Base-by-base conservation (phyloP, 495 filamentous ascomycete genomes). In the Pyronema omphalodes region DNA sequence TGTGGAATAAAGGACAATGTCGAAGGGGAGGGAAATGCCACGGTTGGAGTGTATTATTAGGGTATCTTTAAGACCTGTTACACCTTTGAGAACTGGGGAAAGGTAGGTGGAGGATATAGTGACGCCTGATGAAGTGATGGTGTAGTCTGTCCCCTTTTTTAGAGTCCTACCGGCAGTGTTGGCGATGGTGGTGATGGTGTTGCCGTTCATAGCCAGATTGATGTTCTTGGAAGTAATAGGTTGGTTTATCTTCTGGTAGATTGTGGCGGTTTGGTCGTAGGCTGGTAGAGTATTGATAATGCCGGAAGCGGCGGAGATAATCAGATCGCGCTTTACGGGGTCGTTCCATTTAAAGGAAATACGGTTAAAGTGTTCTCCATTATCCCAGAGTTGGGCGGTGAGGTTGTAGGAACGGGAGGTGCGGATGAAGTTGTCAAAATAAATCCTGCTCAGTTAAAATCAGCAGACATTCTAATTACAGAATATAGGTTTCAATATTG, bases 301-400 rank as follows among this genome's bases (percentile, higher is more conserved):
- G 2, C 72, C 71, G 6, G 63, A 62, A 9, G 60, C 66, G 0
- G 74, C 72, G 37, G 71, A 72, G 11, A 66, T 59, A 15, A 75
- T 59, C 51, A 80, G 73, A 1, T 69, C 62, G 23, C 73, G 60
- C 0, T 70, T 70, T 5, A 71, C 67, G 0, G 67, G 65, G 56
- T 81, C 78, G 14, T 71, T 65, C 74, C 74, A 80, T 14, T 52
- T 60, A 14, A 68, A 67, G 0, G 69, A 59, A 1, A 60, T 61
- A 18, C 76, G 69, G 41, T 78, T 68, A 17, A 72, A 66, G 40
- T 67, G 65, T 47, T 74, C 72, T 1, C 76, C 74, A 45, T 79
- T 80, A 62, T 81, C 77, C 77, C 77, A 80, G 11, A 80, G 59
- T 4, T 79, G 66, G 8, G 69, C 66, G 9, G 70, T 57, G 43